Conservation (phyloP, 345 rosid species). For the Cardiospermum halicacabum region DNA sequence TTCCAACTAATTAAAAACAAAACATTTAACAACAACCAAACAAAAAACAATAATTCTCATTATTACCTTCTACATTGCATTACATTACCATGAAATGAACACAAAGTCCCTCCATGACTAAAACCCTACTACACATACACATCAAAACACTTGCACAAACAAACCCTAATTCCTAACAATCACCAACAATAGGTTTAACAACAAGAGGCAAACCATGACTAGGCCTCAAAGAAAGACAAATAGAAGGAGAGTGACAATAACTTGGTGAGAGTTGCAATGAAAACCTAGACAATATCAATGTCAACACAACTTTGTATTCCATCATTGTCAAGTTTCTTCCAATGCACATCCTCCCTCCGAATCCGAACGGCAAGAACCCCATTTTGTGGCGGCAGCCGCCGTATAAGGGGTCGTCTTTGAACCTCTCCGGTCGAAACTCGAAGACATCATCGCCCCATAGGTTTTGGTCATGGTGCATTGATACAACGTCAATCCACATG, state of each 20-base stretch:
- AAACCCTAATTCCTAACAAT: not conserved
- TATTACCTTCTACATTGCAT: no score
- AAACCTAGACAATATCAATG: constrained; percentile 61
- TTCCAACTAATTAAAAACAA: no score
- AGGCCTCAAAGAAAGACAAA: constrained; percentile 75
- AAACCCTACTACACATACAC: not conserved
- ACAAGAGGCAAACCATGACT: constrained; percentile 64
- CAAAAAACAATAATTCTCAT: no score
- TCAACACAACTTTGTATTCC: constrained; percentile 76
- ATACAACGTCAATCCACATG: constrained; percentile 89
- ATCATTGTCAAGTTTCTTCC: constrained; percentile 64
- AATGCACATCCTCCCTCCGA: constrained; percentile 92
- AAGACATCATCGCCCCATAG: constrained; percentile 79
- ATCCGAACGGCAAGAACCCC: constrained; percentile 94
- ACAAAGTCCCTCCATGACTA: not conserved
- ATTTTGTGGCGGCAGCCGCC: constrained; percentile 87
- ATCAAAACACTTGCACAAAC: not conserved
- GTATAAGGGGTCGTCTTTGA: constrained; percentile 36
- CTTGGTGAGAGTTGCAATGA: constrained; percentile 57
- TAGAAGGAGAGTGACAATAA: constrained; percentile 64
- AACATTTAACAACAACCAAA: no score
- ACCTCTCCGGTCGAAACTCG: constrained; percentile 86
- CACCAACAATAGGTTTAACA: constrained; percentile 35
- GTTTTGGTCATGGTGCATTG: constrained; percentile 76
- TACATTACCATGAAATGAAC: no score